phyloP scores from a whole-genome alignment of 345 rosid genomes.

The Viola odorata region DNA sequence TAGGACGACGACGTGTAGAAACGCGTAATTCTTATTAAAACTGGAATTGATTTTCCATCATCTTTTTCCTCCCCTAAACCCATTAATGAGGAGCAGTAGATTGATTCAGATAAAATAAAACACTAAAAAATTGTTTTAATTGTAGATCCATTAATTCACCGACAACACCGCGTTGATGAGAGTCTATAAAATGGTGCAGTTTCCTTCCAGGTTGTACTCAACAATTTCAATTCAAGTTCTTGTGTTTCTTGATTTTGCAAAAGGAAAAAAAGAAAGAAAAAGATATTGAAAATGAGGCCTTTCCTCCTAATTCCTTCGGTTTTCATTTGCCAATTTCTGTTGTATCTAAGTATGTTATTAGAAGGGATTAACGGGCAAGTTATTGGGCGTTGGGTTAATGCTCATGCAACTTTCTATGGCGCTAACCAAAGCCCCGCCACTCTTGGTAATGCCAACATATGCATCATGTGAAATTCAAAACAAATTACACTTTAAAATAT shows the following conservation, averaged over 20 bases:
- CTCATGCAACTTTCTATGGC: conserved; percentile 74
- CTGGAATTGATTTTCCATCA: neutral
- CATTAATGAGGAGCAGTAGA: neutral
- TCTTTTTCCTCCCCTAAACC: neutral
- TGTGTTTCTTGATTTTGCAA: neutral
- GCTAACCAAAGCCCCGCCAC: conserved; percentile 65
- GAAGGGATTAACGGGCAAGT: conserved; percentile 17
- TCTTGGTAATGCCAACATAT: conserved; percentile 44
- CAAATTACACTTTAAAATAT: no score
- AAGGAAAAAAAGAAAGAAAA: no score
- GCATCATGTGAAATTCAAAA: neutral
- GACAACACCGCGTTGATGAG: neutral
- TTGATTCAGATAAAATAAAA: no score
- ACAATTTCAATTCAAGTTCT: no score
- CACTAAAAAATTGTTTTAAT: no score
- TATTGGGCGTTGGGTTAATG: conserved; percentile 38
- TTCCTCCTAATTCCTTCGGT: neutral
- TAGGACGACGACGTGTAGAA: neutral
- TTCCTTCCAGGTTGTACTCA: neutral
- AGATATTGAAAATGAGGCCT: conserved; percentile 12
- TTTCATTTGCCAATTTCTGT: conserved; percentile 13
- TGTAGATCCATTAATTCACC: neutral
- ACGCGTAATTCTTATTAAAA: no score
- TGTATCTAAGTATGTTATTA: neutral
- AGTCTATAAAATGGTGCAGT: neutral